These are phyloP conservation scores for Crataegus laevigata DNA, from an alignment of 306 rosid genomes.

Conservation along the genomic window DNA sequence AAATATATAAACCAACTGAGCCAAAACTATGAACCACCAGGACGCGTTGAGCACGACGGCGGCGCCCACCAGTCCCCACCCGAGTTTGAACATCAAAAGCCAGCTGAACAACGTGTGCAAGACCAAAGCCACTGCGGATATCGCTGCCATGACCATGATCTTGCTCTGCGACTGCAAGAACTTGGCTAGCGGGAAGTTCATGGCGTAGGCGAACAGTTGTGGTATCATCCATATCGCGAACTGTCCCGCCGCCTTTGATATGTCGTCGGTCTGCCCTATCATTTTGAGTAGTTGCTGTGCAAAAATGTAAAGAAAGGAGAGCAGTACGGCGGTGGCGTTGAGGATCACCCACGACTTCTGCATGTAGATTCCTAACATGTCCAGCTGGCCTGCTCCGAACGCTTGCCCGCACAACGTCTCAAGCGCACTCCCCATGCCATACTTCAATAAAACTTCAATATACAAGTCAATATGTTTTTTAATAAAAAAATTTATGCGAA, in stretches of 20 bases:
- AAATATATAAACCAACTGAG: constrained; percentile 51
- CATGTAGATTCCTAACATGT: constrained; percentile 83
- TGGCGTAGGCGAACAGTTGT: constrained; percentile 74
- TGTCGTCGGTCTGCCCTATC: constrained; percentile 61
- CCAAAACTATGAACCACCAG: constrained; percentile 68
- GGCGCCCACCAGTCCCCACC: constrained; percentile 73
- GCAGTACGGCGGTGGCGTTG: constrained; percentile 26
- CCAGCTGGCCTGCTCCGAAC: constrained; percentile 60
- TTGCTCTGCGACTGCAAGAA: constrained; percentile 85
- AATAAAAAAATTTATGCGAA: no score
- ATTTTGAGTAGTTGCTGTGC: constrained; percentile 34
- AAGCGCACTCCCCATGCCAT: constrained; percentile 93
- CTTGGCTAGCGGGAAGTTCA: constrained; percentile 68
- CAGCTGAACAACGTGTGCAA: constrained; percentile 63
- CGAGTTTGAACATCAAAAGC: constrained; percentile 51
- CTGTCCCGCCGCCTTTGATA: constrained; percentile 65
- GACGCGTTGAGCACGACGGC: constrained; percentile 61
- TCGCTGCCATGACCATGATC: constrained; percentile 80
- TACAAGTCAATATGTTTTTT: no score
- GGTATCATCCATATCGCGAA: constrained; percentile 84
- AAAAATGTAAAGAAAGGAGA: constrained; percentile 47
- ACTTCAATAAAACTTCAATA: constrained; percentile 16
- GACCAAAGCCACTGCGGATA: constrained; percentile 47
- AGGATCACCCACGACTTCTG: constrained; percentile 87
- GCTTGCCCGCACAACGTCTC: constrained; percentile 96